Evolutionary conservation across 176 grass and related monocot genomes (phyloP).

Genomic region (Metroxylon sagu): DNA sequence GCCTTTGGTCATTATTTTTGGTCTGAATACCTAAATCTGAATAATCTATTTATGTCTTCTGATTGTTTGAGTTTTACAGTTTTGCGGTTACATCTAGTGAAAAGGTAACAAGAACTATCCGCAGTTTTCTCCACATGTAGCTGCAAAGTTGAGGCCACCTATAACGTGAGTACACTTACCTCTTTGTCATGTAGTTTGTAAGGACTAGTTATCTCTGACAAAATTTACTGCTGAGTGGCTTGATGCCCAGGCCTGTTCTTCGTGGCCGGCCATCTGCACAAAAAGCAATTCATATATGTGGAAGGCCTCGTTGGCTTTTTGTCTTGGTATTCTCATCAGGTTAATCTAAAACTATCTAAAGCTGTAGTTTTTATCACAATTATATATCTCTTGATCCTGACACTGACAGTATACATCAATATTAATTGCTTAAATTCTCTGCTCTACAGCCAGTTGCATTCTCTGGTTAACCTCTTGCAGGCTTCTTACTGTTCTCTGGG

Average conservation of each 20-base stretch:
- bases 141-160: constrained; percentile 91
- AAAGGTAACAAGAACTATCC: constrained; percentile 74
- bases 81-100: constrained; percentile 14
- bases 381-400: too few species aligned
- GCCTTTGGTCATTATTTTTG: too few species aligned
- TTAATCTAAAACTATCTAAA: constrained; percentile 5
- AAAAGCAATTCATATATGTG: constrained; percentile 97
- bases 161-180: constrained; percentile 43
- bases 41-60: too few species aligned
- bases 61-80: too few species aligned
- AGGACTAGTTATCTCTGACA: too few species aligned
- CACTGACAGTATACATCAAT: too few species aligned
- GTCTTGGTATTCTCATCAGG: constrained; percentile 81
- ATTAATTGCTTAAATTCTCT: background rate
- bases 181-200: background rate
- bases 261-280: constrained; percentile 65
- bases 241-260: constrained; percentile 66
- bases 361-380: too few species aligned
- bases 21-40: too few species aligned
- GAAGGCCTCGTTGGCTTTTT: constrained; percentile 81
- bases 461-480: constrained; percentile 91
- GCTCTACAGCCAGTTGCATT: constrained; percentile 63
- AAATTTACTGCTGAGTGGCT: background rate
- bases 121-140: constrained; percentile 97
- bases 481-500: constrained; percentile 80